These are phyloP conservation scores for Suhomyces maxii DNA, from an alignment of 1,139 yeast species.

Conservation along the genomic window DNA sequence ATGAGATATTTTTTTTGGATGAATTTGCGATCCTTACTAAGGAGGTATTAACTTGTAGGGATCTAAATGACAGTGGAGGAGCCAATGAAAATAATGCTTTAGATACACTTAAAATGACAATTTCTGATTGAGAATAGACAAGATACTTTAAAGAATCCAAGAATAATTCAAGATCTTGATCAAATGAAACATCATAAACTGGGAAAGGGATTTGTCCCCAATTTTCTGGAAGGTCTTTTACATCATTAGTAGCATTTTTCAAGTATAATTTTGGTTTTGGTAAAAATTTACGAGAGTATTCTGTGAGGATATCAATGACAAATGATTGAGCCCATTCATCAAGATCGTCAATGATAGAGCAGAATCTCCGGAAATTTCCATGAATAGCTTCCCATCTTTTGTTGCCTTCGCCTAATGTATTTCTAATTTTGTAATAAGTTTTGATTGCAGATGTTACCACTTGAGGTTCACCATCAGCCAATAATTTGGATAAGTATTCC, in stretches of 20 bases:
- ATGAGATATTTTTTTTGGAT: conserved; percentile 32
- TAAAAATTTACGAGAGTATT: conserved; percentile 63
- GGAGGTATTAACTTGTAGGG: conserved; percentile 50
- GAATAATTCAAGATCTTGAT: conserved; percentile 58
- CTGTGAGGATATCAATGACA: conserved; percentile 61
- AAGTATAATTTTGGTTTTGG: conserved; percentile 48
- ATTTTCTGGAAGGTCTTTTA: conserved; percentile 42
- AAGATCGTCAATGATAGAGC: conserved; percentile 53
- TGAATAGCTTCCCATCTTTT: conserved; percentile 69
- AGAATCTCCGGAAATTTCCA: conserved; percentile 63
- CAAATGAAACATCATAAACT: conserved; percentile 44
- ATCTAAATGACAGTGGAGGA: conserved; percentile 49
- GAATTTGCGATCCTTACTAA: conserved; percentile 44
- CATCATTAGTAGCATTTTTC: conserved; percentile 23
- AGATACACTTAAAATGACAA: conserved; percentile 62
- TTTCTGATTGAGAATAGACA: conserved; percentile 53
- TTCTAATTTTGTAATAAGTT: conserved; percentile 50
- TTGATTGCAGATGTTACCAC: conserved; percentile 75
- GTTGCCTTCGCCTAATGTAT: conserved; percentile 19
- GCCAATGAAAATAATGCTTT: conserved; percentile 56
- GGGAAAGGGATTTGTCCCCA: conserved; percentile 29
- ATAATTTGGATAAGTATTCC: conserved; percentile 50
- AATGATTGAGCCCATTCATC: conserved; percentile 78
- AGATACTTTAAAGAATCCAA: conserved; percentile 47
- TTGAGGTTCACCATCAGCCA: conserved; percentile 61